Base-by-base conservation (phyloP, 2,329 filamentous ascomycete species). In the Cladophialophora bantiana region DNA sequence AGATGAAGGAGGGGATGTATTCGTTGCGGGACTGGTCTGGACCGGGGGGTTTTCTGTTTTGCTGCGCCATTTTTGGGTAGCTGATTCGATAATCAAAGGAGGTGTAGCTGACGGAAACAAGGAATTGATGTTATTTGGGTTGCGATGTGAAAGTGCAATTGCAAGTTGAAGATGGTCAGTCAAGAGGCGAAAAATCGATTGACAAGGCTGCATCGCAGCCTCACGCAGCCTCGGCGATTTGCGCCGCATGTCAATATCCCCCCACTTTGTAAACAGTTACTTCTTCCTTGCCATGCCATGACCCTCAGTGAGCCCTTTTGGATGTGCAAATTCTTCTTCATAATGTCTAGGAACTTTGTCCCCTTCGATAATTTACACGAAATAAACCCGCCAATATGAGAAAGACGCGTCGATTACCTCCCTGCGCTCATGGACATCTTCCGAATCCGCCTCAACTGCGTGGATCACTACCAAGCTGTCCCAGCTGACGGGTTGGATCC, bases 1-100 rank as follows among this genome's bases (percentile, higher is more conserved):
- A 94, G 82, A 99, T 99, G 85, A 97, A 99, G 62, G 92, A 89
- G 5, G 95, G 95, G 75, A 99, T 99, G 84, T 99, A 99, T 78
- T 97, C 89, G 85, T 99, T 99, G 80, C 95, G 93, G 31, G 70
- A 68, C 13, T 65, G 61, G 42, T 71, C 66, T 3, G 67, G 62
- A 13, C 68, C 62, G 31, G 69, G 20, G 40, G 61, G 59, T 7
- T 62, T 54, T 69, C 70, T 65, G 67, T 70, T 71, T 45, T 62
- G 56, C 40, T 50, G 45, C 10, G 45, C 45, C 45, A 50, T 50
- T 31, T 3, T 3, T 26, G 3, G 45, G 7, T 26, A 7, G 20
- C 4, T 26, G n/a, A 4, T 2, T 2, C 18, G 20, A 6, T 4
- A 12, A 20, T 12, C 4, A 9, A 13, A 50, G 18, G 45, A 12